Conservation (phyloP, 1,139 yeast genomes). For the Blastobotrys arbuscula region DNA sequence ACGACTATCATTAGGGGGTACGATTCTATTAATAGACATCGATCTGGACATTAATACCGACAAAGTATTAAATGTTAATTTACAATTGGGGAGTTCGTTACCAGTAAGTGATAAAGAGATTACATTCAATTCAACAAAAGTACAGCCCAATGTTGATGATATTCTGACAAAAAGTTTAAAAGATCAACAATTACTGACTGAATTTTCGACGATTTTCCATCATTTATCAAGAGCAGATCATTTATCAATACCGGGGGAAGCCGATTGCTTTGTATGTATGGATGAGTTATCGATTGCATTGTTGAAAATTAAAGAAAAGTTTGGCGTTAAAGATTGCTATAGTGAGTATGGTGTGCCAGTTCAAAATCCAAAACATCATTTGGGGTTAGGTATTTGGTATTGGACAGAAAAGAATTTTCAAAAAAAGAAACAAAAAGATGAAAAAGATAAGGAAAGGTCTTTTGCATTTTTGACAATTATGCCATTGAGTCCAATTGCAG, state of each 20-base stretch:
- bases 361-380: conserved; percentile 26
- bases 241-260: conserved; percentile 27
- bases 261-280: conserved; percentile 33
- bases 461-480: conserved; percentile 10
- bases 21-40: conserved; percentile 34
- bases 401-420: conserved; percentile 19
- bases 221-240: conserved; percentile 33
- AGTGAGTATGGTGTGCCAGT: conserved; percentile 30
- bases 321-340: conserved; percentile 2
- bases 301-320: conserved; percentile 19
- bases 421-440: not conserved
- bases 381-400: conserved; percentile 34
- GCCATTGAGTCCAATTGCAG: conserved; percentile 2
- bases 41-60: conserved; percentile 22
- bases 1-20: conserved; percentile 34
- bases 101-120: conserved; percentile 23
- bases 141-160: conserved; percentile 25
- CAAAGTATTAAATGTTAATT: conserved; percentile 21
- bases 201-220: conserved; percentile 28
- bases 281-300: conserved; percentile 32
- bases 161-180: conserved; percentile 26
- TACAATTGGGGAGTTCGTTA: conserved; percentile 31
- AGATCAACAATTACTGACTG: conserved; percentile 29
- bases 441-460: not conserved
- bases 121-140: conserved; percentile 26